Evolutionary conservation across 208 protist genomes (phyloP), one percentile per base, ranked within the genome.

Genomic region (Kentomonas sorsogonicus): DNA sequence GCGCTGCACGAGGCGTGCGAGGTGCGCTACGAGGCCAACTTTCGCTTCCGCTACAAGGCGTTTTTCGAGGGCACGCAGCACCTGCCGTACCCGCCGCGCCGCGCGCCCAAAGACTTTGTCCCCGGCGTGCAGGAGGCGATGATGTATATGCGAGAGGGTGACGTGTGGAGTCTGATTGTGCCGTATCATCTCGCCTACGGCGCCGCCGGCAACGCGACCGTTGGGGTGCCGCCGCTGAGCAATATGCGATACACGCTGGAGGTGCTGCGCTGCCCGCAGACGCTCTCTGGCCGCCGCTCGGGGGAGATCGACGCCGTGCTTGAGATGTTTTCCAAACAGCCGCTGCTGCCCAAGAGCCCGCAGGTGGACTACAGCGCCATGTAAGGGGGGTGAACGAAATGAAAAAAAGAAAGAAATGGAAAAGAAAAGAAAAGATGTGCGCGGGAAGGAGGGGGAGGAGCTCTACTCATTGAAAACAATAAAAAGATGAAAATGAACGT

Each of bases 91-190:
- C 83, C 91, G n/a, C 58, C 76, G 29, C 57, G 33, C 3, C 88
- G 94, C 33, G 52, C 60, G 11, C 79, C 83, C 3, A 65, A 50
- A 0, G 50, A 84, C 43, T 63, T 95, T 6, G 77, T 89, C 18
- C 52, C 50, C 0, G 85, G 72, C 22, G 75, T 86, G 78, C 54
- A 51, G 25, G 84, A 95, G 63, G 86, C 79, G 38, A 70, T 95
- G 63, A 65, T 88, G 74, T 53, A 86, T n/a, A 95, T 95, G 88
- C 80, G 79, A 18, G 83, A 89, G 55, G 88, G 88, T 0, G 88
- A 95, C 56, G 55, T 48, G 22, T 95, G 85, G 83, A 64, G 76
- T 34, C 53, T 92, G 47, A 86, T 79, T 52, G 63, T 90, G 22
- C 84, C 87, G 11, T 81, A 74, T 38, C 52, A 75, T 40, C 74